Evolutionary conservation across 305 asterid genomes (phyloP).

Genomic region (Fraxinus angustifolia): DNA sequence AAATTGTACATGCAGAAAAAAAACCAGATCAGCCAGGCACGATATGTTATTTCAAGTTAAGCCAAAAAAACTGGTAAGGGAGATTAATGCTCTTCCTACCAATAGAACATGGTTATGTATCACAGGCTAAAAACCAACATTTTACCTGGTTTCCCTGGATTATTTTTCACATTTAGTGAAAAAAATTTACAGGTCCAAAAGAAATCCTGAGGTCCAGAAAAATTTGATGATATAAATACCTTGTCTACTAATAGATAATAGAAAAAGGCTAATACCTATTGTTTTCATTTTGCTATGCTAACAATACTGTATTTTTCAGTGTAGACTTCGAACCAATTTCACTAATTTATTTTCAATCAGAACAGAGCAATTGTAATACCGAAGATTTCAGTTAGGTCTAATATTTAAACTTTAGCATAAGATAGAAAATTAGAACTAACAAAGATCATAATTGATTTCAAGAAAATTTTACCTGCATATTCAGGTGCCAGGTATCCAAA

Average conservation of each 20-base stretch:
- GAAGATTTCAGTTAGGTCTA: neutral
- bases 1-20: neutral
- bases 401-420: neutral
- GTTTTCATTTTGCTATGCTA: neutral
- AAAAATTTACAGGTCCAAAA: neutral
- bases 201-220: neutral
- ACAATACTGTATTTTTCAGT: neutral
- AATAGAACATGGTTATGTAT: neutral
- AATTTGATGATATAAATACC: neutral
- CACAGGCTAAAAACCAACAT: neutral
- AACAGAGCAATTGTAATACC: neutral
- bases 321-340: neutral
- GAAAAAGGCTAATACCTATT: neutral
- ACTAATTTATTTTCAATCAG: neutral
- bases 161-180: neutral
- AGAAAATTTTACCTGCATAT: conserved; percentile 68
- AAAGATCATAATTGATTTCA: neutral
- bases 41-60: neutral
- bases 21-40: neutral
- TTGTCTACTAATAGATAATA: neutral
- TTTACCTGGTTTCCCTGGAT: neutral
- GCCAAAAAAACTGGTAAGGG: neutral
- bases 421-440: neutral
- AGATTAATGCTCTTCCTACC: neutral
- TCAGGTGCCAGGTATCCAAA: conserved; percentile 95